These are phyloP conservation scores for Auricularia sp. DNA, from an alignment of 768 basidiomycete genomes.

Conservation along the genomic window DNA sequence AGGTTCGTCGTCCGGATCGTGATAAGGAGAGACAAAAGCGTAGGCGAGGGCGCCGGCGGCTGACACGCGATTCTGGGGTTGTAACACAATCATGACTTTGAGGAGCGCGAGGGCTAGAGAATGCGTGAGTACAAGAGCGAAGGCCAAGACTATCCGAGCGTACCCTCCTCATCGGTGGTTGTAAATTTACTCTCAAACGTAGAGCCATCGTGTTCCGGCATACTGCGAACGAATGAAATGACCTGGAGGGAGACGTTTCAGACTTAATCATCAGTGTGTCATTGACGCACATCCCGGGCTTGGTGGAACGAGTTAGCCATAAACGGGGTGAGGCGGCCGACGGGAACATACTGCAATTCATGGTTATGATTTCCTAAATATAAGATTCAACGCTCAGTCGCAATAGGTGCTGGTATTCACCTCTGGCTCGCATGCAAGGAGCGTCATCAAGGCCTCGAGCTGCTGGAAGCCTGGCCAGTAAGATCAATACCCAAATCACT, in stretches of 20 bases:
- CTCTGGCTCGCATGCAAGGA: background rate
- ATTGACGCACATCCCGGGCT: background rate
- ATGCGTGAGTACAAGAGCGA: background rate
- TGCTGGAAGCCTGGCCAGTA: background rate
- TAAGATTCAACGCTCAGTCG: background rate
- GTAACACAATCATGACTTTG: background rate
- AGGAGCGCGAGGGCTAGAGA: background rate
- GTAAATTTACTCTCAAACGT: background rate
- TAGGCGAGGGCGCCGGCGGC: background rate
- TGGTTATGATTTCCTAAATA: background rate
- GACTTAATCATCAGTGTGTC: background rate
- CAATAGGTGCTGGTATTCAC: background rate
- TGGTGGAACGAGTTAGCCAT: background rate
- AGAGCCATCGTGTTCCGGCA: background rate
- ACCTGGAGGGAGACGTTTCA: background rate
- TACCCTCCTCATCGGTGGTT: background rate
- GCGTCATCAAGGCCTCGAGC: background rate
- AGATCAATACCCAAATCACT: background rate
- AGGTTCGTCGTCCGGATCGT: background rate
- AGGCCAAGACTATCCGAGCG: background rate
- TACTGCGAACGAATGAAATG: conserved; percentile 1
- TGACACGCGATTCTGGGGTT: background rate
- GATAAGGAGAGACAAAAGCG: background rate
- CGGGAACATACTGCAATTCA: conserved; percentile 2
- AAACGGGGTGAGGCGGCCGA: background rate